Base-by-base conservation (phyloP, 345 rosid species). In the Lepidium africanum region DNA sequence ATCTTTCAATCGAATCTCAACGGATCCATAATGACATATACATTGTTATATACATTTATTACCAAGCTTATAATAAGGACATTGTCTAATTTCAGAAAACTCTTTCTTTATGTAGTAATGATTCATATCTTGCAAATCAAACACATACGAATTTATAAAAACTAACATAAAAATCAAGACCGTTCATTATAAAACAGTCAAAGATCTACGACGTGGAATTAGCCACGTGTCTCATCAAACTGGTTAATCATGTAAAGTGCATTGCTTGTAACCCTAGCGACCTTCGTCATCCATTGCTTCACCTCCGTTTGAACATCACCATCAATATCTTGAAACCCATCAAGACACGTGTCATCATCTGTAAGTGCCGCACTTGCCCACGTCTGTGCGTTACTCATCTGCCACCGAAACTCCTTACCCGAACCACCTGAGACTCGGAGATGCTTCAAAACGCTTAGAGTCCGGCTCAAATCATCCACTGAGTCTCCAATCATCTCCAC, bases 341-440 rank as follows among this genome's bases (percentile, higher is more conserved):
- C 96, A 0, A 89, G 82, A 78, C 98, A 92, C 59, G 98, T 89
- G 82, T 92, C 87, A 70, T 89, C 94, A 53, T 89, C 73, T 15
- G 96, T 92, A 73, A 92, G 57, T 1, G 96, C 94, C 1, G 98
- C 92, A 32, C 96, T 89, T 21, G 81, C 92, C 96, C 94, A 89
- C 9, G 94, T 89, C 87, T 87, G 80, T 3, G 86, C 96, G 60
- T 92, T 87, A 53, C 83, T 87, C 85, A 87, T 64, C 83, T 85
- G 86, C 83, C 85, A 82, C 63, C 54, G 41, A 38, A 92, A 80
- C 65, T 85, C 89, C 8, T 76, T 65, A 64, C 33, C 56, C 9
- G 64, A 61, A 42, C 67, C 70, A 4, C 65, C 53, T 5, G 56
- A 32, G n/a, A 45, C 39, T 13, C 23, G 65, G 0, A 92, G 68